Conservation (phyloP, 2,329 filamentous ascomycete species). For the Epichloe glyceriae region DNA sequence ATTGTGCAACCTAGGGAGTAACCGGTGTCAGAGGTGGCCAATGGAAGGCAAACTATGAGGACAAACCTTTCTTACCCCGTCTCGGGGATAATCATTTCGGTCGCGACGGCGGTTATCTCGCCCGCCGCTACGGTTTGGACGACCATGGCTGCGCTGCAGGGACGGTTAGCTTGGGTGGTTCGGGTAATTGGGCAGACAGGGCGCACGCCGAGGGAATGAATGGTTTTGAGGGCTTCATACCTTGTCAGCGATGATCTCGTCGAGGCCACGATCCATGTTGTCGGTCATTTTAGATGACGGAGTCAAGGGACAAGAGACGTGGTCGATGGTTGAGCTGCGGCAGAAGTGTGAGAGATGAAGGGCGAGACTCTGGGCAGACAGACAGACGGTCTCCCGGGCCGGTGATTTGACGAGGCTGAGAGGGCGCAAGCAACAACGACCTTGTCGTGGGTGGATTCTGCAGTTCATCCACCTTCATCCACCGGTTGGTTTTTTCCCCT, state of each 20-base stretch:
- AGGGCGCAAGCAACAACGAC: background rate
- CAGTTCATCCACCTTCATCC: too few species aligned
- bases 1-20: conserved; percentile 20
- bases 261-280: conserved; percentile 41
- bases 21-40: conserved; percentile 1
- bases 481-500: too few species aligned
- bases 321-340: background rate
- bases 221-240: conserved; percentile 15
- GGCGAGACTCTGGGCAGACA: background rate
- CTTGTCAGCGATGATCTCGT: conserved; percentile 43
- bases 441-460: background rate
- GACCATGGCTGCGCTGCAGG: conserved; percentile 19
- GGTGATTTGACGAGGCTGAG: background rate
- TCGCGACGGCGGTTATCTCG: conserved; percentile 21
- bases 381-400: background rate
- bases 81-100: conserved; percentile 49
- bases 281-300: conserved; percentile 20
- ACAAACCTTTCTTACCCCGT: conserved; percentile 78
- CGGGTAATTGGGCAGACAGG: background rate
- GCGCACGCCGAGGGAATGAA: background rate
- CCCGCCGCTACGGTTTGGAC: conserved; percentile 24
- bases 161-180: background rate
- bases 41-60: conserved; percentile 8
- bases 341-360: background rate
- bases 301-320: background rate